Conservation (phyloP, 768 basidiomycete species). For the Kwoniella sp. region DNA sequence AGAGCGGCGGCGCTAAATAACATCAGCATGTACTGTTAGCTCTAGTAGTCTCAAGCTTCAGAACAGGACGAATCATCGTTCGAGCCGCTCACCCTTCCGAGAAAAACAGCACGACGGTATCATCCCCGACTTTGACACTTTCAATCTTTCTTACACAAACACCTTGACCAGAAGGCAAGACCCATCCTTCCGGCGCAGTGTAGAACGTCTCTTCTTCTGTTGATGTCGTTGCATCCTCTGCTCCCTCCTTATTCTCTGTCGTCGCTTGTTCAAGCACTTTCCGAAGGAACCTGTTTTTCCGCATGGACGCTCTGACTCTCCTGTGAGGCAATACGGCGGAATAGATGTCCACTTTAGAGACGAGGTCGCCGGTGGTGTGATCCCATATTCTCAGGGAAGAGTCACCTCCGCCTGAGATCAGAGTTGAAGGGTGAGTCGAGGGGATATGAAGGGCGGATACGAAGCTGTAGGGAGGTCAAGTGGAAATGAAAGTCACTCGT, state of each 20-base stretch:
- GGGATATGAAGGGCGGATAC: conserved; percentile 76
- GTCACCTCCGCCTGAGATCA: conserved; percentile 91
- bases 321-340: conserved; percentile 57
- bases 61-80: too few relatives aligned
- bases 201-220: conserved; percentile 34
- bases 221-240: conserved; percentile 9
- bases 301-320: conserved; percentile 53
- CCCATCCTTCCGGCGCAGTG: conserved; percentile 42
- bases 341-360: conserved; percentile 62
- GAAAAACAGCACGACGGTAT: conserved; percentile 49
- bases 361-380: conserved; percentile 60
- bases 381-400: conserved; percentile 62
- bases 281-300: conserved; percentile 35
- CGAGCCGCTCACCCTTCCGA: conserved; percentile 54
- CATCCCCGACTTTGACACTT: conserved; percentile 28
- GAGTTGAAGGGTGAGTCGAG: conserved; percentile 56
- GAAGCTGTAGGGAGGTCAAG: conserved; percentile 61
- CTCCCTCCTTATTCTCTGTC: conserved; percentile 33
- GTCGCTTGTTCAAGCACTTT: conserved; percentile 14
- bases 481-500: neutral
- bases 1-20: conserved; percentile 37
- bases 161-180: conserved; percentile 48
- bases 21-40: neutral
- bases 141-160: conserved; percentile 51
- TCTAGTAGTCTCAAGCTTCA: neutral